Percentiles rank a stretch among this genome's conserved stretches.
Evolutionary conservation across 306 rosid genomes (phyloP).

Genomic region (Dryas alaskensis): DNA sequence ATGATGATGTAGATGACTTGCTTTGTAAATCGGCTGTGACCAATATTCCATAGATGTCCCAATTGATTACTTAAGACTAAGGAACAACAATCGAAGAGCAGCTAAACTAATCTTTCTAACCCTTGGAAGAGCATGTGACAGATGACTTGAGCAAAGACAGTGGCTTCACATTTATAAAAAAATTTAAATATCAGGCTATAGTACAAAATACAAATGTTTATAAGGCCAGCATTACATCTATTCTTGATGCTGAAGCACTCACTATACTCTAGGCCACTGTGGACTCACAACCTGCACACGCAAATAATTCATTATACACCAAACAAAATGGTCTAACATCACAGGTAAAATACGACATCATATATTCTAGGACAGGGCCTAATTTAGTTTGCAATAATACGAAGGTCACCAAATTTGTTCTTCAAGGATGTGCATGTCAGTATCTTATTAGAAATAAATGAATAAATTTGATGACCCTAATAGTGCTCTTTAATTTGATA

Average conservation of each 20-base stretch:
- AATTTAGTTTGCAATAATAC: neutral
- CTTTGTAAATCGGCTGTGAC: neutral
- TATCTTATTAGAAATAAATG: too few species aligned
- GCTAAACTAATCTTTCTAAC: neutral
- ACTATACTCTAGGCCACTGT: slow-evolving; percentile 82
- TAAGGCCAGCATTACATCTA: neutral
- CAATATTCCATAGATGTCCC: neutral
- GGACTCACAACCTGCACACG: slow-evolving; percentile 88
- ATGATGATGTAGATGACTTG: slow-evolving; percentile 1
- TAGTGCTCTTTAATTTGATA: neutral
- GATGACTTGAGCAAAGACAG: neutral
- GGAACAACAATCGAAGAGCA: neutral
- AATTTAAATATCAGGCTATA: neutral
- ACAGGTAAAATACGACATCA: neutral
- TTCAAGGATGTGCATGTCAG: too few species aligned
- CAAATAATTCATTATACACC: neutral
- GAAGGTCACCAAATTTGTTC: too few species aligned
- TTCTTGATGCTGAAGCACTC: slow-evolving; percentile 12
- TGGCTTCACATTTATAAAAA: neutral
- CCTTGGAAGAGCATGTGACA: neutral
- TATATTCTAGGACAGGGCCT: neutral
- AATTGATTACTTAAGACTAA: neutral
- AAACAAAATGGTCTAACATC: neutral
- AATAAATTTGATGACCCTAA: too few species aligned
- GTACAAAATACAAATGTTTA: neutral